These are phyloP conservation scores for Silene noctiflora DNA, from an alignment of 179 eudicot species.

Conservation along the genomic window DNA sequence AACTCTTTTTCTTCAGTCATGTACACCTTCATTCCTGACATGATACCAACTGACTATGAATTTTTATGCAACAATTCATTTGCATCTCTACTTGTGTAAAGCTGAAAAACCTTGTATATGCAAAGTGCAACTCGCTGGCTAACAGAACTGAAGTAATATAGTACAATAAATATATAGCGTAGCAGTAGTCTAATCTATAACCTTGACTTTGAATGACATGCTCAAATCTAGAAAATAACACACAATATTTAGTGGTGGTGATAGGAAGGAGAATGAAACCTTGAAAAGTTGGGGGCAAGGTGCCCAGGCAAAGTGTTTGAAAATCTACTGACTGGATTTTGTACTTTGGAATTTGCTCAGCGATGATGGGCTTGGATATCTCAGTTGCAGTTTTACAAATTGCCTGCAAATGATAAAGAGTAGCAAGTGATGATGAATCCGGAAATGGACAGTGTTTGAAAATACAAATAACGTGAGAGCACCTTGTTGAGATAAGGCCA, in stretches of 20 bases:
- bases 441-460: not conserved
- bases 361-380: constrained; percentile 51
- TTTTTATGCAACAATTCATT: not conserved
- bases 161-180: too few relatives aligned
- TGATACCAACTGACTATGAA: constrained; percentile 12
- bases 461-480: constrained; percentile 17
- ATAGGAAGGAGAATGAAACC: constrained; percentile 30
- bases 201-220: not conserved
- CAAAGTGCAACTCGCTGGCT: not conserved
- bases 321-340: constrained; percentile 65
- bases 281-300: constrained; percentile 73
- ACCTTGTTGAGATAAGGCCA: constrained; percentile 97
- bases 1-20: constrained; percentile 48
- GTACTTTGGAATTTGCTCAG: constrained; percentile 58
- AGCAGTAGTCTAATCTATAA: not conserved
- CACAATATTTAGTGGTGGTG: not conserved
- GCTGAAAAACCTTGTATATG: not conserved
- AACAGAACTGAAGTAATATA: not conserved
- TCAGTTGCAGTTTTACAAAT: constrained; percentile 57
- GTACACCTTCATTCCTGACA: constrained; percentile 45
- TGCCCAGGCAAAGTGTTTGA: constrained; percentile 55
- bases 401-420: constrained; percentile 31
- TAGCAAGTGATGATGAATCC: not conserved
- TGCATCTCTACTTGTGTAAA: not conserved
- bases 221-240: not conserved